These are phyloP conservation scores for Phlegmacium glaucopus DNA, from an alignment of 768 basidiomycete species.

Conservation along the genomic window DNA sequence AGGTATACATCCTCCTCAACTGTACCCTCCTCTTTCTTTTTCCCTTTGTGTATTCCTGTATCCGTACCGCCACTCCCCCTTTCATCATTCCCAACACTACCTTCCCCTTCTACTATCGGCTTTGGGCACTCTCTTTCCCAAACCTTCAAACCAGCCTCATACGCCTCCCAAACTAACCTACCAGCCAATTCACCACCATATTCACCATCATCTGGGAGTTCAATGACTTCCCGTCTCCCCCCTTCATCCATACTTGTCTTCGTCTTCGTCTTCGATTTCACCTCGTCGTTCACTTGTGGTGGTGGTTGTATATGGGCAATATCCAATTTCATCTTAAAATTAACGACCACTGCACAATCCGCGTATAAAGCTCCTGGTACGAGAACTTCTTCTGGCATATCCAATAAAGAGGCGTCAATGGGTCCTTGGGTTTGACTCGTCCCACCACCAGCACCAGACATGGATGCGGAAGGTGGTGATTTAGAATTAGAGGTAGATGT, in stretches of 20 bases:
- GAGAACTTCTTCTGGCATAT: conserved; percentile 56
- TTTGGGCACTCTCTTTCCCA: conserved; percentile 54
- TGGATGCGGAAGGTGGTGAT: too few relatives aligned
- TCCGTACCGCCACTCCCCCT: too few relatives aligned
- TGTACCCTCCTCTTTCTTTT: too few relatives aligned
- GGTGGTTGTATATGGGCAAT: not conserved
- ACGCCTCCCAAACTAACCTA: conserved; percentile 72
- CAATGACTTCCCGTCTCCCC: conserved; percentile 28
- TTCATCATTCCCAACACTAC: too few relatives aligned
- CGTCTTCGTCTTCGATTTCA: conserved; percentile 23
- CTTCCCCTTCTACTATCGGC: conserved; percentile 12
- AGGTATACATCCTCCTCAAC: too few relatives aligned
- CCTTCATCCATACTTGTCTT: conserved; percentile 10
- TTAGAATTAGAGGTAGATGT: not conserved
- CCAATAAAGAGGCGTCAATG: conserved; percentile 14
- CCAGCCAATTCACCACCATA: conserved; percentile 69
- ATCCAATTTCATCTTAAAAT: conserved; percentile 31
- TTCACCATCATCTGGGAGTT: conserved; percentile 61
- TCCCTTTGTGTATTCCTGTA: too few relatives aligned
- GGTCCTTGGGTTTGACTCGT: conserved; percentile 5
- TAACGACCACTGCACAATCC: conserved; percentile 63
- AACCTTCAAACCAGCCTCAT: conserved; percentile 59
- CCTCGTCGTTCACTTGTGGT: conserved; percentile 12
- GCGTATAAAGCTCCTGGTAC: conserved; percentile 77
- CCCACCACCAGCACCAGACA: not conserved